Percentiles rank a stretch among this genome's conserved stretches.
phyloP scores from a whole-genome alignment of 2,329 filamentous ascomycete genomes.

The Trichoderma sp. region DNA sequence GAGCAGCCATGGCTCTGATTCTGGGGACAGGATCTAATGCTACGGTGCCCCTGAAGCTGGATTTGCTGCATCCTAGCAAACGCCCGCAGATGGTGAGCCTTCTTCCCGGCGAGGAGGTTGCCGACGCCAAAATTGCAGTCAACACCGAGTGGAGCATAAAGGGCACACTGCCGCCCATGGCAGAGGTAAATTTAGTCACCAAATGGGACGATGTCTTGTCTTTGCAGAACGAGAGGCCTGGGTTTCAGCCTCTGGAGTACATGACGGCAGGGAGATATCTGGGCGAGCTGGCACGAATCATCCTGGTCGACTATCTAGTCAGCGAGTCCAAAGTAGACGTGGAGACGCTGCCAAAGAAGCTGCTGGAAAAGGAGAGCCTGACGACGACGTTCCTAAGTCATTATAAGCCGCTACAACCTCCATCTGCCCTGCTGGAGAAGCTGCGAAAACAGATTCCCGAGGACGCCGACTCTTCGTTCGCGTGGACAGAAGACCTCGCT shows the following conservation, averaged over 20 bases:
- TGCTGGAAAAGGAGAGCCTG: conserved; percentile 62
- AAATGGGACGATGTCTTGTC: conserved; percentile 72
- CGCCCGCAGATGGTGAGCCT: conserved; percentile 51
- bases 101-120: conserved; percentile 46
- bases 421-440: conserved; percentile 45
- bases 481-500: conserved; percentile 64
- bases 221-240: conserved; percentile 65
- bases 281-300: conserved; percentile 72
- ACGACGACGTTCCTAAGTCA: conserved; percentile 74
- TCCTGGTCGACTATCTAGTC: conserved; percentile 66
- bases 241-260: conserved; percentile 82
- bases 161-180: conserved; percentile 68
- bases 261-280: conserved; percentile 80
- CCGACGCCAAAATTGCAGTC: conserved; percentile 68
- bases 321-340: conserved; percentile 41
- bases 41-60: conserved; percentile 70
- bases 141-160: conserved; percentile 87
- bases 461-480: conserved; percentile 47
- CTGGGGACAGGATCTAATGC: conserved; percentile 82
- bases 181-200: conserved; percentile 63
- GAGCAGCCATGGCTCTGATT: conserved; percentile 77
- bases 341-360: conserved; percentile 53
- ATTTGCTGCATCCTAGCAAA: conserved; percentile 64
- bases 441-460: conserved; percentile 56
- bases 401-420: conserved; percentile 56